A percentile compares a stretch with the other conserved stretches of the same genome.
Conservation (phyloP, 2,329 filamentous ascomycete species). For the Colletotrichum spaethianum region DNA sequence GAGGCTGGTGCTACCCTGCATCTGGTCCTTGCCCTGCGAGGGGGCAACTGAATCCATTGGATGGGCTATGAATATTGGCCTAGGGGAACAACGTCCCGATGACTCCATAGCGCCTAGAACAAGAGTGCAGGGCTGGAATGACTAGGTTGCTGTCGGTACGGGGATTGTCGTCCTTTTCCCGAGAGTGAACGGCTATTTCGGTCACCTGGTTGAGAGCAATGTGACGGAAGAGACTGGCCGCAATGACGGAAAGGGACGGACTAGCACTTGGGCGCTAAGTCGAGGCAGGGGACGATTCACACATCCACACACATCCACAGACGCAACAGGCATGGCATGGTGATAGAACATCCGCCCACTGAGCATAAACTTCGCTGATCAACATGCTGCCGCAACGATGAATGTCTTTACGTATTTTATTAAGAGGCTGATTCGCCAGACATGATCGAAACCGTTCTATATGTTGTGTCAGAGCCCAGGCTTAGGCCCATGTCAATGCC, state of each 20-base stretch:
- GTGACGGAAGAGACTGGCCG: background rate
- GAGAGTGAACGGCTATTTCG: background rate
- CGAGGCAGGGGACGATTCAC: background rate
- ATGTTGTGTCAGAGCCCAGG: background rate
- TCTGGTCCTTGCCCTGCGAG: slow-evolving; percentile 93
- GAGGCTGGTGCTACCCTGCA: slow-evolving; percentile 95
- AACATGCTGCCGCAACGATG: background rate
- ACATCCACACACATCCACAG: background rate
- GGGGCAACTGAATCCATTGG: slow-evolving; percentile 64
- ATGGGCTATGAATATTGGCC: background rate
- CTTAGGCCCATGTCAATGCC: background rate
- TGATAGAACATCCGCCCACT: background rate
- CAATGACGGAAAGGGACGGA: background rate
- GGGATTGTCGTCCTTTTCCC: background rate
- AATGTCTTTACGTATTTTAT: background rate
- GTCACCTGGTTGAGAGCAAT: background rate
- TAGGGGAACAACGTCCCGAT: background rate
- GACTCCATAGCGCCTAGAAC: background rate
- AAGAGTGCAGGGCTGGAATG: too few species aligned
- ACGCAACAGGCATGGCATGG: background rate
- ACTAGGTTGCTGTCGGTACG: background rate
- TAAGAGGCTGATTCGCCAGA: background rate
- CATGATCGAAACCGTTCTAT: background rate
- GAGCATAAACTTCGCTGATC: background rate
- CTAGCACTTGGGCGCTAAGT: background rate